A percentile compares a stretch with the other conserved stretches of the same genome.
phyloP scores from a whole-genome alignment of 345 rosid genomes.

The Rubroshorea leprosula region DNA sequence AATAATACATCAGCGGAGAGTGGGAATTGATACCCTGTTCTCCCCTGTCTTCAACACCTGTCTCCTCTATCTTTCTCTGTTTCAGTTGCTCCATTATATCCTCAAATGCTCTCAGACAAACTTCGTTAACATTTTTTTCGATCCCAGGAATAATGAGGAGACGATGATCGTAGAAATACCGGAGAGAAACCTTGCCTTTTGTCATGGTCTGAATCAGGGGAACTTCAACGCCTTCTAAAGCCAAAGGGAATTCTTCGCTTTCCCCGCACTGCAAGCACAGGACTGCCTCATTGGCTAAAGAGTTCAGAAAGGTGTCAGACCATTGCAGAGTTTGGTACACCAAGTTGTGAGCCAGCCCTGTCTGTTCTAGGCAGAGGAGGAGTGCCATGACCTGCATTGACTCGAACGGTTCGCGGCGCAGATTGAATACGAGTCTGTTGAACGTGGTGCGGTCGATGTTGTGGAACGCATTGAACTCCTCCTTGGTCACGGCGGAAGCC shows the following conservation, averaged over 20 bases:
- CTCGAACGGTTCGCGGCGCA: slow-evolving; percentile 37
- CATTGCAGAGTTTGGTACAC: slow-evolving; percentile 20
- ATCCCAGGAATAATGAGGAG: slow-evolving; percentile 16
- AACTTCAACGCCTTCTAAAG: neutral
- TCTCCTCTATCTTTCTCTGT: neutral
- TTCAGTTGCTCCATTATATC: neutral
- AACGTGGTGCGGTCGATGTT: slow-evolving; percentile 47
- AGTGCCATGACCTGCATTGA: slow-evolving; percentile 55
- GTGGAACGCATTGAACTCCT: slow-evolving; percentile 50
- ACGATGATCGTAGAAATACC: slow-evolving; percentile 33
- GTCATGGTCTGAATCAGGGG: slow-evolving; percentile 31
- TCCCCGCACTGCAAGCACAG: slow-evolving; percentile 37
- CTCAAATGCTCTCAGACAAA: neutral
- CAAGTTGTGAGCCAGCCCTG: slow-evolving; percentile 14
- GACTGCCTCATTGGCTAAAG: slow-evolving; percentile 48
- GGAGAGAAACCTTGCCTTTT: slow-evolving; percentile 21
- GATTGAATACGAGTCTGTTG: slow-evolving; percentile 31
- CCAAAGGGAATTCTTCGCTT: slow-evolving; percentile 11
- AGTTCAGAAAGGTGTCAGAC: slow-evolving; percentile 28
- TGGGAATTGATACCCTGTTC: neutral
- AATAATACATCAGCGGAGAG: neutral
- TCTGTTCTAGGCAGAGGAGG: slow-evolving; percentile 51
- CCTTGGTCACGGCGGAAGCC: slow-evolving; percentile 20
- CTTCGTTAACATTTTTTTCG: slow-evolving; percentile 16
- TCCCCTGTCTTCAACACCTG: neutral